phyloP scores from a whole-genome alignment of 192 early-diverging fungal genomes.

The Tieghemiomyces parasiticus region DNA sequence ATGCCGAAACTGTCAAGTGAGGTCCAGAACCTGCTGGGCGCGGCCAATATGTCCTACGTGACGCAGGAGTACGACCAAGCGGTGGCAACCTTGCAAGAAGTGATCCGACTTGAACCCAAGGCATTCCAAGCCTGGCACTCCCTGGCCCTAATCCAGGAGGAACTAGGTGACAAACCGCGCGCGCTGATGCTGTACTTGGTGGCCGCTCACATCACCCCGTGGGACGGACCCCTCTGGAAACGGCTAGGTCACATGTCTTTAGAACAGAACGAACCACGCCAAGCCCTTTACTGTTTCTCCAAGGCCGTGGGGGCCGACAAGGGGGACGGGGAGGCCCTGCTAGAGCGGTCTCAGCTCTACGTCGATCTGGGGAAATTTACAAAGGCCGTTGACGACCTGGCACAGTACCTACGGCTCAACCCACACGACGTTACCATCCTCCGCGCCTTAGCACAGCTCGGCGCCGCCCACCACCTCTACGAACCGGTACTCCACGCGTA shows the following conservation, averaged over 20 bases:
- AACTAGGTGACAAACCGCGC: conserved; percentile 55
- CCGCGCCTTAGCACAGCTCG: conserved; percentile 41
- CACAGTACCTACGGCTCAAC: conserved; percentile 32
- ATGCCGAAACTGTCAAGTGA: conserved; percentile 21
- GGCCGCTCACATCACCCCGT: conserved; percentile 74
- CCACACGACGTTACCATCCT: conserved; percentile 57
- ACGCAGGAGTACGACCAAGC: conserved; percentile 49
- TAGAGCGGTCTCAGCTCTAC: conserved; percentile 50
- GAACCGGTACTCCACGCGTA: conserved; percentile 40
- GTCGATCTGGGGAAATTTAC: conserved; percentile 28
- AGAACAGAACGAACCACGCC: conserved; percentile 35
- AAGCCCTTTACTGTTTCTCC: conserved; percentile 72
- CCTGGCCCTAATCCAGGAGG: conserved; percentile 80
- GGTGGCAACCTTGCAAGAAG: conserved; percentile 56
- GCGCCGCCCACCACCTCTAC: conserved; percentile 34
- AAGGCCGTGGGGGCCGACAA: conserved; percentile 50
- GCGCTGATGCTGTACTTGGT: conserved; percentile 66
- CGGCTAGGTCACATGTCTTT: conserved; percentile 57
- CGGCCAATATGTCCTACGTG: conserved; percentile 63
- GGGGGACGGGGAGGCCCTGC: conserved; percentile 46
- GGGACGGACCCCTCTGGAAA: conserved; percentile 67
- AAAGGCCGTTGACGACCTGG: conserved; percentile 42
- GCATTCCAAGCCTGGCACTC: conserved; percentile 73
- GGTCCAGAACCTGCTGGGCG: conserved; percentile 46
- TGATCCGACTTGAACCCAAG: conserved; percentile 56